phyloP scores from a whole-genome alignment of 2,329 filamentous ascomycete species.

The Fusarium buxicola region DNA sequence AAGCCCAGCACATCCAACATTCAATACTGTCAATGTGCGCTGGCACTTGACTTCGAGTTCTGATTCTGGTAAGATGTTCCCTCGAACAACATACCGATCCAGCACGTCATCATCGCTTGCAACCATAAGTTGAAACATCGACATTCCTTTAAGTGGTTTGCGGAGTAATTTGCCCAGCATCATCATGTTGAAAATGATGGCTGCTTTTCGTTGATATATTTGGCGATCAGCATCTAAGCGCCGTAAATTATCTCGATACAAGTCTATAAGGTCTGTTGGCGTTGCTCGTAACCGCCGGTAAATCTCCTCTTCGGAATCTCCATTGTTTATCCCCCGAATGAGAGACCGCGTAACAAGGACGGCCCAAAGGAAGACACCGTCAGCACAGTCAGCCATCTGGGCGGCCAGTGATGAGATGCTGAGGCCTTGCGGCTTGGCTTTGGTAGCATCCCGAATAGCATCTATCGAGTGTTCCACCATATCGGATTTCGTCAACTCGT shows the following conservation, averaged over 20 bases:
- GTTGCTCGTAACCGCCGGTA: not conserved
- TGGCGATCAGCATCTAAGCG: not conserved
- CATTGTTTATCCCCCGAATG: conserved; percentile 10
- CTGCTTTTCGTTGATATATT: not conserved
- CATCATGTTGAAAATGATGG: not conserved
- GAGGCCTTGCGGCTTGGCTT: not conserved
- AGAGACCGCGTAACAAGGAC: conserved; percentile 3
- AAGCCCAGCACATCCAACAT: not conserved
- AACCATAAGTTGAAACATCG: not conserved
- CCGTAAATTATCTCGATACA: not conserved
- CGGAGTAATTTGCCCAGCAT: no score
- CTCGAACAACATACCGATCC: not conserved
- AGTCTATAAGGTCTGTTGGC: not conserved
- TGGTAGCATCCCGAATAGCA: not conserved
- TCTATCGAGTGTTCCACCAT: not conserved
- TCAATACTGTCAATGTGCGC: not conserved
- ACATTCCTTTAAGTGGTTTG: not conserved
- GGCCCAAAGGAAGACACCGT: conserved; percentile 13
- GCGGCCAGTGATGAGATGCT: accelerated
- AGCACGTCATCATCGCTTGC: not conserved
- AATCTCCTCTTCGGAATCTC: not conserved
- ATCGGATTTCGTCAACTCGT: not conserved
- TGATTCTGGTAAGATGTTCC: accelerated
- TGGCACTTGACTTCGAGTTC: not conserved
- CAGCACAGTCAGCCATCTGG: not conserved